Conservation (phyloP, 495 filamentous ascomycete genomes). For the Articulospora tetracladia region DNA sequence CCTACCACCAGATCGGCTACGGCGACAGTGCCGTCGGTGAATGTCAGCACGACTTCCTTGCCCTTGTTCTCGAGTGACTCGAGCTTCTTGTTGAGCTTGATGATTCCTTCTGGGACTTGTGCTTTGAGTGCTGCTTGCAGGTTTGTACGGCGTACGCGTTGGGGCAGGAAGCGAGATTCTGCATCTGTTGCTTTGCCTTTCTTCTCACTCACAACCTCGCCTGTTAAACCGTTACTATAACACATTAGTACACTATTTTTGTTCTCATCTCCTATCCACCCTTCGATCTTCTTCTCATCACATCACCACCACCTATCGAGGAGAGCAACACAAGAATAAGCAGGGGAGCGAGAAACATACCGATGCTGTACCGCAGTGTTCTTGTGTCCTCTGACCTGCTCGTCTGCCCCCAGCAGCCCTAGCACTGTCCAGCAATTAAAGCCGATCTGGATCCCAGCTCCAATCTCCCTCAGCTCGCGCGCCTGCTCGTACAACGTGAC, state of each 20-base stretch:
- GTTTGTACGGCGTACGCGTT: slow-evolving; percentile 35
- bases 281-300: neutral
- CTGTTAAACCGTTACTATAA: slow-evolving; percentile 34
- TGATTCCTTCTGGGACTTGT: slow-evolving; percentile 32
- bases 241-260: neutral
- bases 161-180: slow-evolving; percentile 14
- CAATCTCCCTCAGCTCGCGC: slow-evolving; percentile 40
- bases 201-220: slow-evolving; percentile 21
- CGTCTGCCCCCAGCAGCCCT: slow-evolving; percentile 40
- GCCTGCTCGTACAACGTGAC: slow-evolving; percentile 47
- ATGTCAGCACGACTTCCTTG: slow-evolving; percentile 30
- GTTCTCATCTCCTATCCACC: neutral
- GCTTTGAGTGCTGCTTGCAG: slow-evolving; percentile 37
- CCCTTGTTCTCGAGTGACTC: slow-evolving; percentile 26
- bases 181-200: neutral
- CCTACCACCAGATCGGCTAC: slow-evolving; percentile 46
- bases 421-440: slow-evolving; percentile 41
- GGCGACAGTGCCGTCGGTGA: slow-evolving; percentile 34
- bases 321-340: too few species aligned
- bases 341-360: slow-evolving; percentile 14
- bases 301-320: neutral
- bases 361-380: slow-evolving; percentile 28
- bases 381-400: slow-evolving; percentile 32
- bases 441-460: slow-evolving; percentile 44
- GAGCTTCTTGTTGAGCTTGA: slow-evolving; percentile 38